Conservation (phyloP, 2,329 filamentous ascomycete species). For the Phyllosticta citrichinensis region DNA sequence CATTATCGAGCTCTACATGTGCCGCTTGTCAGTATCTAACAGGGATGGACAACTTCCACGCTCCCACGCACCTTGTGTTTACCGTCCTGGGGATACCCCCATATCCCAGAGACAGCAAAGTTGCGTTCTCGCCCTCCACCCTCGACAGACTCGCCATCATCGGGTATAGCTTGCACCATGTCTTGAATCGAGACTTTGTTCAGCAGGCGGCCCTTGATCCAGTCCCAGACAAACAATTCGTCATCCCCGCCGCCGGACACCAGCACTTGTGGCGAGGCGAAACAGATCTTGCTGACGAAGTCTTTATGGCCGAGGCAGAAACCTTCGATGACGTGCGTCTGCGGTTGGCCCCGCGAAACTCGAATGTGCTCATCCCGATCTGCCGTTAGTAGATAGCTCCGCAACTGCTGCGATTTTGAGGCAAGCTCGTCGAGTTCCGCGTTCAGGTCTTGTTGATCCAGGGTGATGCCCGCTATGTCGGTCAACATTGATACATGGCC, state of each 20-base stretch:
- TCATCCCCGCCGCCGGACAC: conserved; percentile 83
- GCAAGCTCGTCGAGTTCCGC: not conserved
- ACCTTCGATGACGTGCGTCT: conserved; percentile 77
- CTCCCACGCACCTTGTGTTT: conserved; percentile 30
- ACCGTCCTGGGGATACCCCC: conserved; percentile 24
- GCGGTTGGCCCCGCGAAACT: conserved; percentile 68
- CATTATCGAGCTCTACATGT: conserved; percentile 19
- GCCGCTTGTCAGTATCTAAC: conserved; percentile 7
- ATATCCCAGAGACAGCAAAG: conserved; percentile 44
- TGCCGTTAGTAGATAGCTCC: conserved; percentile 54
- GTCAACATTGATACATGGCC: conserved; percentile 96
- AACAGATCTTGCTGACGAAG: conserved; percentile 69
- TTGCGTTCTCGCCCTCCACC: conserved; percentile 19
- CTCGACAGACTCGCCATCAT: conserved; percentile 1
- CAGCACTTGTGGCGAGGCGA: conserved; percentile 55
- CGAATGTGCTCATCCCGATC: conserved; percentile 80
- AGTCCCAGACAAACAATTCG: conserved; percentile 73
- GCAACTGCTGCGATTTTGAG: conserved; percentile 17
- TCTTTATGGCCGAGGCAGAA: conserved; percentile 84
- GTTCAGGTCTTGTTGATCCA: conserved; percentile 33
- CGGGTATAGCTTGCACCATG: conserved; percentile 1
- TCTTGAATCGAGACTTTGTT: conserved; percentile 39
- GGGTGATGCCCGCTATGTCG: conserved; percentile 50
- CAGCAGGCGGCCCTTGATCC: conserved; percentile 49
- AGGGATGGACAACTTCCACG: conserved; percentile 15